These are phyloP conservation scores for Gossypium trilobum DNA, from an alignment of 441 rosid species.

Conservation along the genomic window DNA sequence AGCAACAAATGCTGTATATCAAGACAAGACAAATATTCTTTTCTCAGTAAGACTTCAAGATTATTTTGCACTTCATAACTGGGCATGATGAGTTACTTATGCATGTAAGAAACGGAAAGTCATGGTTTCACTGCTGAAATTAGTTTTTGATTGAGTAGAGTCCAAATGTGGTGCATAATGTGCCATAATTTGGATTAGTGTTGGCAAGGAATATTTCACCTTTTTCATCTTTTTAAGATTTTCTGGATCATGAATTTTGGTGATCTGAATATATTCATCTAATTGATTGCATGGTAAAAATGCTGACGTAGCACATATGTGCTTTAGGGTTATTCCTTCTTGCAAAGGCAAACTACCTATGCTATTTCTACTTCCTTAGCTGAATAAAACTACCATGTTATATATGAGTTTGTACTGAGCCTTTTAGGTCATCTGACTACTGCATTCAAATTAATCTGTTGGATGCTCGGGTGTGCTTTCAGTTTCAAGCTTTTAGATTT, in stretches of 20 bases:
- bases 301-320: background rate
- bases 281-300: background rate
- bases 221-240: background rate
- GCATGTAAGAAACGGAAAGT: background rate
- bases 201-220: background rate
- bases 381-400: background rate
- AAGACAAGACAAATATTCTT: slow-evolving; percentile 93
- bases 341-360: background rate
- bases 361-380: background rate
- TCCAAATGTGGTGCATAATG: slow-evolving; percentile 7
- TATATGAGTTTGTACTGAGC: background rate
- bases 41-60: slow-evolving; percentile 63
- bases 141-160: background rate
- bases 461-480: background rate
- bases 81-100: slow-evolving; percentile 1
- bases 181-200: background rate
- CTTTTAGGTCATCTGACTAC: background rate
- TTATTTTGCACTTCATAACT: slow-evolving; percentile 18
- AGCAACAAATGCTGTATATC: slow-evolving; percentile 90
- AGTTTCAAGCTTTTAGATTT: background rate
- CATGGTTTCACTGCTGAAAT: background rate
- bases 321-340: background rate
- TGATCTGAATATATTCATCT: background rate
- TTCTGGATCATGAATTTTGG: background rate
- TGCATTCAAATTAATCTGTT: background rate